Percentiles rank a stretch among this genome's conserved stretches.
These are phyloP conservation scores for Pistacia vera DNA, from an alignment of 345 rosid genomes.

Conservation along the genomic window DNA sequence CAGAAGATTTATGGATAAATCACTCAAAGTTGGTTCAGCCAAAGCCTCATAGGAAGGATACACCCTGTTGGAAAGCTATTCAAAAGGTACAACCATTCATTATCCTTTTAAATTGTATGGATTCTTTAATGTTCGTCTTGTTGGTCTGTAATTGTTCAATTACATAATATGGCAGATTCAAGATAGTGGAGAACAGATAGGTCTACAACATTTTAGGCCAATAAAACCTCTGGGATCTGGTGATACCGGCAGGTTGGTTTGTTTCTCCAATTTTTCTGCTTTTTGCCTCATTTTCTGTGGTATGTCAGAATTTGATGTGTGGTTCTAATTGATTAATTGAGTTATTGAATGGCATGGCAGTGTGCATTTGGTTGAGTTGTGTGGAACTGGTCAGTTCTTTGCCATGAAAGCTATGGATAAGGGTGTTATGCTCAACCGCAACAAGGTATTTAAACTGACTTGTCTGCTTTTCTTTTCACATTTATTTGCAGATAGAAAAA, in stretches of 20 bases:
- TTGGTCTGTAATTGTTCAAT: neutral
- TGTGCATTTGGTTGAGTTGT: constrained; percentile 89
- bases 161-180: constrained; percentile 41
- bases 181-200: constrained; percentile 70
- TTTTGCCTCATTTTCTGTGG: neutral
- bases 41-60: constrained; percentile 88
- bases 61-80: constrained; percentile 74
- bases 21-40: constrained; percentile 78
- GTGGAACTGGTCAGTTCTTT: constrained; percentile 66
- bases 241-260: constrained; percentile 89
- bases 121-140: neutral
- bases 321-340: neutral
- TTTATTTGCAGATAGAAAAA: neutral
- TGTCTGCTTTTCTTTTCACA: neutral
- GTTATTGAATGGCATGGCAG: constrained; percentile 40
- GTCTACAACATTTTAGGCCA: constrained; percentile 81
- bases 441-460: constrained; percentile 55
- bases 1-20: constrained; percentile 92
- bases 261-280: neutral
- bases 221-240: constrained; percentile 93
- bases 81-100: constrained; percentile 50
- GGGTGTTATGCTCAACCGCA: constrained; percentile 83
- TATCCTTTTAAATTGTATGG: neutral
- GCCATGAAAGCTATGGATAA: constrained; percentile 99
- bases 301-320: neutral